These are phyloP conservation scores for Phytopythium kandeliae DNA, from an alignment of 352 stramenopile genomes.

Conservation along the genomic window DNA sequence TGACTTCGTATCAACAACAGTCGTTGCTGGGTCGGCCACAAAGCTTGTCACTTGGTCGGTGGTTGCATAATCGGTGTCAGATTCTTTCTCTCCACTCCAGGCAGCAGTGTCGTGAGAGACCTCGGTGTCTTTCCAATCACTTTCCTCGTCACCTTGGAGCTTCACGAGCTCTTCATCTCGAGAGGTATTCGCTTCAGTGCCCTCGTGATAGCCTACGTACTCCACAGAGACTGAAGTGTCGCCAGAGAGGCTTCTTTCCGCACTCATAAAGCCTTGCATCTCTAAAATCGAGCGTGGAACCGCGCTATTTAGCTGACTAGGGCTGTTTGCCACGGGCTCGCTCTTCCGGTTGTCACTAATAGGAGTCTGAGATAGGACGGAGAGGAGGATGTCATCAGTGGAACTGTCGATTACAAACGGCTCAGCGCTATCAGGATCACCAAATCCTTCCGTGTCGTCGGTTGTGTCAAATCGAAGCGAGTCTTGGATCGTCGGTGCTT, in stretches of 20 bases:
- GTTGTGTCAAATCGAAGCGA: constrained; percentile 1
- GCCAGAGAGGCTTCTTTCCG: background rate
- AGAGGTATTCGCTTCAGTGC: background rate
- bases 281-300: background rate
- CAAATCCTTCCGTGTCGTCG: background rate
- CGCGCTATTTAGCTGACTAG: background rate
- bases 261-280: background rate
- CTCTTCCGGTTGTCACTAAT: background rate
- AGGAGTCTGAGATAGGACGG: background rate
- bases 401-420: background rate
- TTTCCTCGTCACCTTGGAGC: background rate
- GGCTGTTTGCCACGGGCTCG: background rate
- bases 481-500: background rate
- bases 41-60: background rate
- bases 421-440: background rate
- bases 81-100: background rate
- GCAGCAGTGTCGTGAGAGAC: background rate
- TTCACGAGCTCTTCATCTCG: background rate
- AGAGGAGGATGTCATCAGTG: constrained; percentile 1
- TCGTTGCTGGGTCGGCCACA: background rate
- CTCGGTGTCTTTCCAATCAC: background rate
- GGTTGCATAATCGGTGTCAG: background rate
- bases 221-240: background rate
- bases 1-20: background rate
- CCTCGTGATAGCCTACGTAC: background rate